These are phyloP conservation scores for Blakeslea trispora DNA, from an alignment of 371 early-diverging fungal species.

Conservation along the genomic window DNA sequence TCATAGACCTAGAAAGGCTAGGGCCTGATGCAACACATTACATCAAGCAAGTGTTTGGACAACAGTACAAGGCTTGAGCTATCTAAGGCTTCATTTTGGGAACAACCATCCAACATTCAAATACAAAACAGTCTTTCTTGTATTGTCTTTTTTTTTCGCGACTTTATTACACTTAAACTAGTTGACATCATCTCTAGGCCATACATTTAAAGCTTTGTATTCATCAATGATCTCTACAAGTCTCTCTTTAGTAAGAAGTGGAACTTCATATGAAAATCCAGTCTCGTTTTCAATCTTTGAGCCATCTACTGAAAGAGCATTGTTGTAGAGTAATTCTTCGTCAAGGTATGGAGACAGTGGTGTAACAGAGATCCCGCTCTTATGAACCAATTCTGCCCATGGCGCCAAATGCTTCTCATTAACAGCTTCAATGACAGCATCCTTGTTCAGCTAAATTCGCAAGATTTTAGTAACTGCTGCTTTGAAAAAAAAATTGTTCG, in stretches of 20 bases:
- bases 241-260: constrained; percentile 63
- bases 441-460: constrained; percentile 65
- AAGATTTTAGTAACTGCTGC: not conserved
- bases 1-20: no score
- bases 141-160: no score
- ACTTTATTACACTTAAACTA: not conserved
- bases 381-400: constrained; percentile 65
- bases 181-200: constrained; percentile 59
- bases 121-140: no score
- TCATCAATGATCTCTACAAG: constrained; percentile 71
- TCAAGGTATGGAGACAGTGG: constrained; percentile 95
- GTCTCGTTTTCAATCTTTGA: constrained; percentile 70
- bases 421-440: constrained; percentile 83
- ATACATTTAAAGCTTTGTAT: constrained; percentile 61
- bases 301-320: constrained; percentile 78
- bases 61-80: no score
- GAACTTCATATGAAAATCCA: constrained; percentile 73
- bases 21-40: no score
- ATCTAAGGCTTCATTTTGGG: no score
- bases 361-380: constrained; percentile 70
- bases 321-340: constrained; percentile 82
- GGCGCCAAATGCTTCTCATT: constrained; percentile 90
- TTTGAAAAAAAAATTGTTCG: constrained; percentile 2
- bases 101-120: no score
- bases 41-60: no score